Base-by-base conservation (phyloP, 345 rosid genomes). In the Eucalyptus globulus region DNA sequence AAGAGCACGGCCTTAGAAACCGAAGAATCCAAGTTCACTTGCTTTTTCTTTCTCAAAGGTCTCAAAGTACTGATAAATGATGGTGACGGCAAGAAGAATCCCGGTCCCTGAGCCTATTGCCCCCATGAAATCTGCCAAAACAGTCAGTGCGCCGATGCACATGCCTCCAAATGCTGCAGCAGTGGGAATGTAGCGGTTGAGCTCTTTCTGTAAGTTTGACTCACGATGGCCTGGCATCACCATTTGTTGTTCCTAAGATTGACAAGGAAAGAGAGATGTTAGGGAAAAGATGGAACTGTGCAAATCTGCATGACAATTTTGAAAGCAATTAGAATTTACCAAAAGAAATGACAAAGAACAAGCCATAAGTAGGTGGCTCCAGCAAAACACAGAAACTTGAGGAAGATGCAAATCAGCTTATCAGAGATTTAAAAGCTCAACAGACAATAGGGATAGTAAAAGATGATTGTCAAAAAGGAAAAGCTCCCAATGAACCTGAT, bases 31-130 rank as follows among this genome's bases (percentile, higher is more conserved):
- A 43, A 96, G 98, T 89, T 96, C 98, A 80, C 96, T 95, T 24
- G 97, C 98, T 89, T 93, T 95, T 91, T 96, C 98, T 94, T 96
- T 96, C 92, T 96, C 98, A 13, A 96, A 96, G n/a, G 98, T 96
- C 94, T 96, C 98, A 29, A 95, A 96, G 87, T 96, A 96, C 90
- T 96, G 98, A 86, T 96, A 96, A 24, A 96, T 96, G 90, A 96
- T 96, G 43, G 98, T 96, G 86, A 96, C 98, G 0, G 98, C 98
- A 58, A 96, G 96, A 8, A 96, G 94, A 87, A 96, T 96, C 45
- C 98, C 98, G 3, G 97, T 96, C 24, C 98, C 98, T 0, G 97
- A 96, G 65, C 98, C 98, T 49, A 96, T 95, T 69, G 98, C 98
- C 86, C 98, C 98, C 98, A 95, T 96, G 93, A 96, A 96, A 89